A percentile compares a stretch with the other conserved stretches of the same genome.
Conservation (phyloP, 192 early-diverging fungal species). For the Podila verticillata region DNA sequence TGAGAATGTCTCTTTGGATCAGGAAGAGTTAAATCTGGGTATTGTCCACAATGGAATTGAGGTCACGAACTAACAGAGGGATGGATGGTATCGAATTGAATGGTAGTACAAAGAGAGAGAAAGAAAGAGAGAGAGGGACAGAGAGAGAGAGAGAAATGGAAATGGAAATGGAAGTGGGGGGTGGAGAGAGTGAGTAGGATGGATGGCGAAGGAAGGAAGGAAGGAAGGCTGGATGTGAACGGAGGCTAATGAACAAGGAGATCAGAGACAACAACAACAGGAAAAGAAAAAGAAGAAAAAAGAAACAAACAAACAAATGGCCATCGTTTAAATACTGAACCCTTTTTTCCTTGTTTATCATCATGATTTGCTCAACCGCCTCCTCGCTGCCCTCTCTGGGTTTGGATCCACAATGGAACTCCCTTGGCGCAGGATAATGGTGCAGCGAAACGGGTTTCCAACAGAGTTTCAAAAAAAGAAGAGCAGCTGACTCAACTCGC, state of each 20-base stretch:
- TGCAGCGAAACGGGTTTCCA: too few species aligned
- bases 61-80: neutral
- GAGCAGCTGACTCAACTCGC: too few species aligned
- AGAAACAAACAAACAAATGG: neutral
- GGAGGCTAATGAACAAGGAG: neutral
- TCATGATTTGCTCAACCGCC: neutral
- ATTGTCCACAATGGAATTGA: neutral
- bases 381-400: neutral
- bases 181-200: neutral
- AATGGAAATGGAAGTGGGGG: neutral
- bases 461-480: neutral
- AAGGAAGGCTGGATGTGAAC: neutral
- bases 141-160: neutral
- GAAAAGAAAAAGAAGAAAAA: neutral
- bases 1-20: neutral
- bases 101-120: neutral
- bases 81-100: neutral
- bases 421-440: too few species aligned
- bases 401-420: neutral
- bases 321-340: neutral
- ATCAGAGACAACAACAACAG: neutral
- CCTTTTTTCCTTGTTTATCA: neutral
- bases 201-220: too few species aligned
- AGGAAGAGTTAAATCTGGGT: neutral
- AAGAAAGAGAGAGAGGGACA: constrained; percentile 1